These are phyloP conservation scores for Tricholoma bakamatsutake DNA, from an alignment of 768 basidiomycete genomes.

Conservation along the genomic window DNA sequence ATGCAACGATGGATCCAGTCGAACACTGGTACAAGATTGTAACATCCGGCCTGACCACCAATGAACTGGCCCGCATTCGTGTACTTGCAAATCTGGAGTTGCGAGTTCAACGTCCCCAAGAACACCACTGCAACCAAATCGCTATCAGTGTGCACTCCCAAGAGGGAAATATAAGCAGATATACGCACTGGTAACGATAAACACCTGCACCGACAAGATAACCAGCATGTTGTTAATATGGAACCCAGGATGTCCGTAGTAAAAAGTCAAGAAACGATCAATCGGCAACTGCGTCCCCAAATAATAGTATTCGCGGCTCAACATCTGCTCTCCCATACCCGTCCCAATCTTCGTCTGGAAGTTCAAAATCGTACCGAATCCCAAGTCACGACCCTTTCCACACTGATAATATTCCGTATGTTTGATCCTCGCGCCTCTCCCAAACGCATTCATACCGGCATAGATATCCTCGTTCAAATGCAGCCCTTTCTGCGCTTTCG, in stretches of 20 bases:
- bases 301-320: slow-evolving; percentile 98
- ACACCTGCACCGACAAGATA: slow-evolving; percentile 93
- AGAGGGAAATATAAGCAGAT: slow-evolving; percentile 1
- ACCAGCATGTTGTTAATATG: slow-evolving; percentile 99
- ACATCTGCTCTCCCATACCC: slow-evolving; percentile 99
- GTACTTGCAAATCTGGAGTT: slow-evolving; percentile 77
- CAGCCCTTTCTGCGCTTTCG: slow-evolving; percentile 99
- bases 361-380: slow-evolving; percentile 97
- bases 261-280: slow-evolving; percentile 98
- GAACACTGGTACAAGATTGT: slow-evolving; percentile 90
- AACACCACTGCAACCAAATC: slow-evolving; percentile 66
- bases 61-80: slow-evolving; percentile 64
- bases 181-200: slow-evolving; percentile 81
- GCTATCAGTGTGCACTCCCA: slow-evolving; percentile 1
- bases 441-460: slow-evolving; percentile 97
- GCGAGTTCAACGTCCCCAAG: slow-evolving; percentile 86
- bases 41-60: slow-evolving; percentile 82
- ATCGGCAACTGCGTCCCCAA: slow-evolving; percentile 96
- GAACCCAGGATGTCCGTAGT: slow-evolving; percentile 99
- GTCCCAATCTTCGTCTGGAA: slow-evolving; percentile 99
- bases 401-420: slow-evolving; percentile 99
- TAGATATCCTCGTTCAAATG: slow-evolving; percentile 99
- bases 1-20: slow-evolving; percentile 96
- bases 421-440: slow-evolving; percentile 95
- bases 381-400: slow-evolving; percentile 97